A percentile compares a stretch with the other conserved stretches of the same genome.
Conservation (phyloP, 1,284 basidiomycete genomes). For the Taiwanofungus camphoratus region DNA sequence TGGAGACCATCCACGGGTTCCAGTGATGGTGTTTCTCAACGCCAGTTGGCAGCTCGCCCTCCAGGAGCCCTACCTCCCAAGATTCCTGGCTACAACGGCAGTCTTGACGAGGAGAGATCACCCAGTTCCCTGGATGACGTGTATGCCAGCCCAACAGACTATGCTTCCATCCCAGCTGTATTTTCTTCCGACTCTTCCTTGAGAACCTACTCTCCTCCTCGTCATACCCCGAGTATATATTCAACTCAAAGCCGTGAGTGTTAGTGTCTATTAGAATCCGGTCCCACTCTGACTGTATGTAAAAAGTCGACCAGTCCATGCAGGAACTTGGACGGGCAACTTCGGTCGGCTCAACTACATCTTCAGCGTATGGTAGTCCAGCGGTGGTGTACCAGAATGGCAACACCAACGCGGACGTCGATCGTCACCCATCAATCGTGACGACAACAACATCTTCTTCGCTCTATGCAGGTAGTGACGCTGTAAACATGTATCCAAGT, state of each 20-base stretch:
- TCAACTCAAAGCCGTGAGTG: slow-evolving; percentile 4
- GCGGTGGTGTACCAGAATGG: slow-evolving; percentile 14
- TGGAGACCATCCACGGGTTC: slow-evolving; percentile 15
- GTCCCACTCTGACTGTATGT: neutral
- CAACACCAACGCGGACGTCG: slow-evolving; percentile 14
- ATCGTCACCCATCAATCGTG: slow-evolving; percentile 20
- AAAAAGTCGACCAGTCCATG: slow-evolving; percentile 11
- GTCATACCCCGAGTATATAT: neutral
- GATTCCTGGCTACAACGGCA: slow-evolving; percentile 15
- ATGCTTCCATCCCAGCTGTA: slow-evolving; percentile 6
- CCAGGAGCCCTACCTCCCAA: slow-evolving; percentile 16
- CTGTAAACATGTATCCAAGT: slow-evolving; percentile 10
- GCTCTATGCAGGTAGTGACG: slow-evolving; percentile 19
- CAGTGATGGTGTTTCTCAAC: slow-evolving; percentile 8
- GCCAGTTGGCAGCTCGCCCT: slow-evolving; percentile 14
- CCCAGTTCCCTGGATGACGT: slow-evolving; percentile 20
- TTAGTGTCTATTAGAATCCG: neutral
- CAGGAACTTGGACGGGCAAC: slow-evolving; percentile 16
- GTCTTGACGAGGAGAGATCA: slow-evolving; percentile 18
- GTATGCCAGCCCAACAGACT: slow-evolving; percentile 15
- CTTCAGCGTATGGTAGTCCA: slow-evolving; percentile 4
- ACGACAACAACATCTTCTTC: slow-evolving; percentile 19
- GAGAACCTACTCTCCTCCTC: slow-evolving; percentile 7
- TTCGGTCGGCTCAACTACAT: slow-evolving; percentile 13
- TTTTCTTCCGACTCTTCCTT: neutral